Evolutionary conservation across 225 moss, liverwort and hornwort species (phyloP), one percentile per base, ranked within the genome.

Genomic region (Neckera pumila): DNA sequence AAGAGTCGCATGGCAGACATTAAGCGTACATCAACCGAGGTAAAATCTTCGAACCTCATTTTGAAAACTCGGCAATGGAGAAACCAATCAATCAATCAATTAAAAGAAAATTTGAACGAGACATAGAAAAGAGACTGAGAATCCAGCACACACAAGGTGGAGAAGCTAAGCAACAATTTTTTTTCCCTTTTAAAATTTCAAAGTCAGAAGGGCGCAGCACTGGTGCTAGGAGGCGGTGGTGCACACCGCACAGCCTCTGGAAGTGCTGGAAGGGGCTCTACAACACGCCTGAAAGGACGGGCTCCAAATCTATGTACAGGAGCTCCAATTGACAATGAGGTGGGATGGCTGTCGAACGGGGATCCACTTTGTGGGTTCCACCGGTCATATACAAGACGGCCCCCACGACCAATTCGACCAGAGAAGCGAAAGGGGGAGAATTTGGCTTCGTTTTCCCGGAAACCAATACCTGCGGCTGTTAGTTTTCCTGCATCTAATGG

Each of bases 351-450:
- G 92, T 90, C 93, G 91, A 97, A 93, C 79, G 98, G 95, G 40
- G 95, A 92, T 85, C 93, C 95, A 89, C 92, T 97, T 89, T 93
- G 88, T 89, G 95, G 93, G 90, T 96, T 93, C 95, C 99, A 99
- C 86, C 99, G 99, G 90, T 99, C 99, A 94, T 96, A 99, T 94
- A 97, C 90, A 89, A 99, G 93, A 88, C 99, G 99, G 85, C 99
- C 99, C 80, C 99, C 99, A 84, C 99, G 97, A 84, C 99, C 99
- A 84, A 97, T 91, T 93, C 99, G 87, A 90, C 96, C 97, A 82
- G 94, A 93, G 79, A 96, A 95, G 81, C 94, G 92, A 86, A 88
- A 95, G 57, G 95, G 92, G 78, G 92, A 86, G 89, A 89, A 83
- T 62, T 90, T 92, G 87, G 93, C 79, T 77, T 95, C 96, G 80